Conservation (phyloP, 73 alveolate genomes). For the Paramecium primaurelia region DNA sequence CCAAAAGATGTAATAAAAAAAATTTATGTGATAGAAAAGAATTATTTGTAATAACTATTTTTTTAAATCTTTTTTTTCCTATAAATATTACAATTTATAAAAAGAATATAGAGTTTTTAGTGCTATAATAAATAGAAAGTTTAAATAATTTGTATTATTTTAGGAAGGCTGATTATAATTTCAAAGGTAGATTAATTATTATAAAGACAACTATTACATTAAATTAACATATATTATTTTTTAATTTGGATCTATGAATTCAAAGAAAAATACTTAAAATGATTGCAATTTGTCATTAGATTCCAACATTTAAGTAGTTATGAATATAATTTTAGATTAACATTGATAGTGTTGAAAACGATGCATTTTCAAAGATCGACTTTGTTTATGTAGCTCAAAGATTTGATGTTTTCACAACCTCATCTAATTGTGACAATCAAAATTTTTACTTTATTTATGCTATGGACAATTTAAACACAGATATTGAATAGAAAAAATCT, state of each 20-base stretch:
- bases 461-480: background rate
- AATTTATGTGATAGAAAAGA: background rate
- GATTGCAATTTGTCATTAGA: background rate
- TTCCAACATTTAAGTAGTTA: background rate
- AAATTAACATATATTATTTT: background rate
- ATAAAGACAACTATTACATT: background rate
- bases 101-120: background rate
- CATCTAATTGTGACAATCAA: background rate
- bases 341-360: background rate
- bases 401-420: background rate
- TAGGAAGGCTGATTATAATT: background rate
- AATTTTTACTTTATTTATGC: background rate
- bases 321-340: background rate
- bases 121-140: background rate
- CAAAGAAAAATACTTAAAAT: background rate
- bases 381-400: background rate
- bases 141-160: background rate
- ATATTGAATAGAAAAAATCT: background rate
- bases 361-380: background rate
- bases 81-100: background rate
- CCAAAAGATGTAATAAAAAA: too few species aligned
- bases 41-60: too few species aligned
- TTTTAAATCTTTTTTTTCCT: background rate
- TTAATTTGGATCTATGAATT: background rate
- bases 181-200: background rate